These are phyloP conservation scores for Fraxinus baroniana DNA, from an alignment of 305 asterid species.

Conservation along the genomic window DNA sequence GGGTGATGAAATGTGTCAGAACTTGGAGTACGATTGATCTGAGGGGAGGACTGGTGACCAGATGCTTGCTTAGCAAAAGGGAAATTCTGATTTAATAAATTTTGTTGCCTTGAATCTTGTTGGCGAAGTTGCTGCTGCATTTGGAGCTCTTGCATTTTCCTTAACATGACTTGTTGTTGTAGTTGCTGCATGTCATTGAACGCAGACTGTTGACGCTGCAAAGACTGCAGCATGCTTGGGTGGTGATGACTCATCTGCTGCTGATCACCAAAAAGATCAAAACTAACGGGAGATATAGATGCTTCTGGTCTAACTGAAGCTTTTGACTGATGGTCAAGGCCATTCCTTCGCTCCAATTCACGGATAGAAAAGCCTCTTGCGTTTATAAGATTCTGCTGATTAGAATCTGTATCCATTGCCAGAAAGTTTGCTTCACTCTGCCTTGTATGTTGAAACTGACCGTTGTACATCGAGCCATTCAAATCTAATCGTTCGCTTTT, in stretches of 20 bases:
- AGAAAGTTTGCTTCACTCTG: constrained; percentile 64
- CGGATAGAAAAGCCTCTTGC: constrained; percentile 58
- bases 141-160: constrained; percentile 91
- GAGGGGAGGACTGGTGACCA: constrained; percentile 48
- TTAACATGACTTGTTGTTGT: constrained; percentile 71
- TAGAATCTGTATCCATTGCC: constrained; percentile 59
- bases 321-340: constrained; percentile 59
- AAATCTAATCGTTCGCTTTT: constrained; percentile 54
- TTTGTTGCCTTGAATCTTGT: constrained; percentile 53
- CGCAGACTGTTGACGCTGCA: constrained; percentile 78
- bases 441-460: constrained; percentile 54
- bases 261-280: constrained; percentile 82
- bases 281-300: constrained; percentile 59
- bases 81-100: constrained; percentile 46
- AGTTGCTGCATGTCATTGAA: constrained; percentile 64
- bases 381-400: constrained; percentile 40
- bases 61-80: constrained; percentile 49
- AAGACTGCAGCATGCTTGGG: constrained; percentile 58
- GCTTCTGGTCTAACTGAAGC: constrained; percentile 55
- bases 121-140: constrained; percentile 77
- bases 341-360: constrained; percentile 60
- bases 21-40: constrained; percentile 45
- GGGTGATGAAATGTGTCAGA: constrained; percentile 48
- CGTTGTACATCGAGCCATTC: constrained; percentile 64
- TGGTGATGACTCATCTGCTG: constrained; percentile 77